A percentile compares a stretch with the other conserved stretches of the same genome.
These are phyloP conservation scores for Smallanthus sonchifolius DNA, from an alignment of 129 eudicot genomes.

Conservation along the genomic window DNA sequence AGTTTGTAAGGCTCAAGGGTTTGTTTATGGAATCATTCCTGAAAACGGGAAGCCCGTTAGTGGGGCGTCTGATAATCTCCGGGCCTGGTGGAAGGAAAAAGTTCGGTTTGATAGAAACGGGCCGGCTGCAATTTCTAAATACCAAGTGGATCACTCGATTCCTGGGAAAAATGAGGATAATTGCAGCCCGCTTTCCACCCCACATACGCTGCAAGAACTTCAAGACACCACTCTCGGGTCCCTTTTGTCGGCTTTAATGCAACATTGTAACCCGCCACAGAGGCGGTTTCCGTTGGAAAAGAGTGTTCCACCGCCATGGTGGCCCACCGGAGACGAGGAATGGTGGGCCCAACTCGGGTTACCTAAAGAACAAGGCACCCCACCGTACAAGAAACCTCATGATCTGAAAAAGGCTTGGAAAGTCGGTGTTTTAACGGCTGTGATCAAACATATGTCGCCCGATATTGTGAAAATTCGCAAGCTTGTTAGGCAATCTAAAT, in stretches of 20 bases:
- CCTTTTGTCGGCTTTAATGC: conserved; percentile 26
- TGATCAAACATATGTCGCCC: conserved; percentile 71
- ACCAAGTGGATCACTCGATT: conserved; percentile 51
- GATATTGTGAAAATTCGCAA: conserved; percentile 64
- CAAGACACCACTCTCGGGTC: conserved; percentile 81
- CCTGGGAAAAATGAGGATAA: conserved; percentile 49
- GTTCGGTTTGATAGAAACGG: conserved; percentile 76
- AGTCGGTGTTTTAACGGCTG: conserved; percentile 66
- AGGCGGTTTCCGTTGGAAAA: conserved; percentile 74
- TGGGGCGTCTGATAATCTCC: conserved; percentile 85
- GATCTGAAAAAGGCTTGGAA: conserved; percentile 77
- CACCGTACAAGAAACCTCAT: conserved; percentile 80
- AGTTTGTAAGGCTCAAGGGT: conserved; percentile 73
- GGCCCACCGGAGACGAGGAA: conserved; percentile 76
- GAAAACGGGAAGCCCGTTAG: conserved; percentile 79
- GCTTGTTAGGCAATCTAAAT: conserved; percentile 69
- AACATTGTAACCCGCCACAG: conserved; percentile 59
- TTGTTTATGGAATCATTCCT: conserved; percentile 68
- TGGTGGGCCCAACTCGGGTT: conserved; percentile 66
- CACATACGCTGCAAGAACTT: conserved; percentile 67
- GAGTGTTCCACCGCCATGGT: conserved; percentile 79
- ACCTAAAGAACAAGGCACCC: conserved; percentile 60
- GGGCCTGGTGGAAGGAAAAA: conserved; percentile 88
- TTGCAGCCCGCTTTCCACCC: conserved; percentile 35
- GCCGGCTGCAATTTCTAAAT: conserved; percentile 72